Percentiles rank a stretch among this genome's conserved stretches.
phyloP scores from a whole-genome alignment of 2,329 filamentous ascomycete genomes.

The Ophiocordyceps camponoti-leonardi region DNA sequence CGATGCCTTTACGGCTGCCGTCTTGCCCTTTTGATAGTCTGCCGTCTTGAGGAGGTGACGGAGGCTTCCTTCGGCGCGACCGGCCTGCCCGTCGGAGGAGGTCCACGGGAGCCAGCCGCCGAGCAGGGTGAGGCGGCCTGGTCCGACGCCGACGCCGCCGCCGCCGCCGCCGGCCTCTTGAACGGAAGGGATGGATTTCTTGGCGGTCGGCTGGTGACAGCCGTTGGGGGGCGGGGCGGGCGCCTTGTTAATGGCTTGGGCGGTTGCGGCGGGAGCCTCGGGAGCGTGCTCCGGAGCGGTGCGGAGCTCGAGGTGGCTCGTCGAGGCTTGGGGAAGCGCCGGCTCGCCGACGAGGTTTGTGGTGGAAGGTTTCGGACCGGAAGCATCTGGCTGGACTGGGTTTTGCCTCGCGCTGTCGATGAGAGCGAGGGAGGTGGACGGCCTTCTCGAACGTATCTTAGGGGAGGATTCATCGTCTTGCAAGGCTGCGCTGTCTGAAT shows the following conservation, averaged over 20 bases:
- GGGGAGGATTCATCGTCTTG: conserved; percentile 5
- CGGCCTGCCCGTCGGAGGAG: conserved; percentile 11
- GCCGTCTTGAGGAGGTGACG: conserved; percentile 29
- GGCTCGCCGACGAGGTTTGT: conserved; percentile 34
- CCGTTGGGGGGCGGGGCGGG: conserved; percentile 5
- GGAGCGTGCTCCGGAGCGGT: conserved; percentile 12
- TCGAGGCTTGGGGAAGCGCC: conserved; percentile 39
- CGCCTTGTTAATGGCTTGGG: conserved; percentile 2
- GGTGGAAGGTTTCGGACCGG: conserved; percentile 17
- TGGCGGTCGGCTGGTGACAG: neutral
- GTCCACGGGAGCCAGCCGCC: conserved; percentile 6
- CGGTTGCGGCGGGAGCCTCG: conserved; percentile 6
- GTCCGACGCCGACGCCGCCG: conserved; percentile 2
- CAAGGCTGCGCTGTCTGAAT: conserved; percentile 10
- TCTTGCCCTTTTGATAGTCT: conserved; percentile 18
- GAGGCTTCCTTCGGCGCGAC: conserved; percentile 39
- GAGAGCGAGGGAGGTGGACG: conserved; percentile 18
- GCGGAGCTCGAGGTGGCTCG: conserved; percentile 29
- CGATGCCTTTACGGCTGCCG: conserved; percentile 7
- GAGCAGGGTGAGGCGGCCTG: conserved; percentile 4
- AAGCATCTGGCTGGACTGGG: conserved; percentile 9
- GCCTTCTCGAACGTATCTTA: conserved; percentile 9
- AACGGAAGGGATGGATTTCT: neutral
- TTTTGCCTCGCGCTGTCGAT: conserved; percentile 19
- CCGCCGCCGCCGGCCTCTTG: neutral